Evolutionary conservation across 164 flowering plant genomes (phyloP), one percentile per base, ranked within the genome.

Genomic region (Dillenia turbinata): DNA sequence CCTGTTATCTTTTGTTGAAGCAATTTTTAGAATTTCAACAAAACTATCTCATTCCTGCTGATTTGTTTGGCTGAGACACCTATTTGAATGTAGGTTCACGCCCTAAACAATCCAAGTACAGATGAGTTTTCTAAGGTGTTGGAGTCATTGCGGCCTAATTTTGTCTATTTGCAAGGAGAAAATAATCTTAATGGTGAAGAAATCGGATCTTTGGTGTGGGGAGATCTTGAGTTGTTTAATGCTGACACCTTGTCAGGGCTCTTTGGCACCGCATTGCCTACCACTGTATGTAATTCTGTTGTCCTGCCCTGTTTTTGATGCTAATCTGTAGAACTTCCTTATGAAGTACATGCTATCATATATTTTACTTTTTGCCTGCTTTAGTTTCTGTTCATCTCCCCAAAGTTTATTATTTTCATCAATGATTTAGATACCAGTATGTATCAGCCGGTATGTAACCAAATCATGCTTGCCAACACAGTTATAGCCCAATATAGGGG

Each of bases 91-190:
- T 75, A 92, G 96, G 91, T 92, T 60, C 84, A 83, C 60, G 71
- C 75, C 6, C 70, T 92, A 66, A 77, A 48, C 9, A 79, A 66
- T 49, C 96, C 96, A 0, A 75, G 74, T 48, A 56, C 52, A 3
- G 87, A 85, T 47, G 91, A 87, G 69, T 82, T 92, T 57, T 56
- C 73, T 22, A 78, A 63, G 19, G 71, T 66, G 63, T 24, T 89
- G 12, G 85, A 86, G 47, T 73, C 83, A 24, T 70, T 51, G 10
- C 77, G 73, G 69, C 91, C 91, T 0, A 82, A 73, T 70, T 65
- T 86, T 59, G 81, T 92, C 13, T 92, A 85, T 71, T 70, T 89
- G 65, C 86, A 82, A 83, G 96, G 94, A 10, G 78, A 83, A 47
- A 77, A 66, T 40, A 64, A 67, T 51, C 70, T 60, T 53, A 78